These are phyloP conservation scores for Entomortierella chlamydospora DNA, from an alignment of 192 early-diverging fungal species.

Conservation along the genomic window DNA sequence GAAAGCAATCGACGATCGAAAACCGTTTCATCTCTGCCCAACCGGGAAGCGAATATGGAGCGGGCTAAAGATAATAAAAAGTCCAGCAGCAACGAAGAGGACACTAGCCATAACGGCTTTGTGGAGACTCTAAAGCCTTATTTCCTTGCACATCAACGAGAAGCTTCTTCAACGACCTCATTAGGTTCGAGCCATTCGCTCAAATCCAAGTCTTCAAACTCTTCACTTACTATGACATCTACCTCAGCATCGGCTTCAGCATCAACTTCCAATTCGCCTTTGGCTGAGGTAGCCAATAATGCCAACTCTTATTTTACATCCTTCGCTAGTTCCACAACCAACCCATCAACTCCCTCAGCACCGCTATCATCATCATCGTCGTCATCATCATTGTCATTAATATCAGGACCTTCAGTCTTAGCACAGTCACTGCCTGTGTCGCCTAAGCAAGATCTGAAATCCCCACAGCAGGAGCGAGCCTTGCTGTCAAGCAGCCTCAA, in stretches of 20 bases:
- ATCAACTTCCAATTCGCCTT: constrained; percentile 9
- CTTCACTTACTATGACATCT: constrained; percentile 12
- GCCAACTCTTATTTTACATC: constrained; percentile 23
- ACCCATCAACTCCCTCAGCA: background rate
- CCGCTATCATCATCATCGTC: constrained; percentile 5
- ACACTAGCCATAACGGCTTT: background rate
- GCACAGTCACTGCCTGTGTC: background rate
- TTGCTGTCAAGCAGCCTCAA: background rate
- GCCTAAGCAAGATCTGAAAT: background rate
- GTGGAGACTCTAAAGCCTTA: background rate
- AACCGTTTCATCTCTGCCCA: background rate
- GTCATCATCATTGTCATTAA: background rate
- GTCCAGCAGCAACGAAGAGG: background rate
- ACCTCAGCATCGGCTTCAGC: constrained; percentile 12
- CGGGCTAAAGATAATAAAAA: background rate
- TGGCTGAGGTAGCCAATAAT: background rate
- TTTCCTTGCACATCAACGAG: constrained; percentile 18
- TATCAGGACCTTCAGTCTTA: background rate
- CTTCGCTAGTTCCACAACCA: background rate
- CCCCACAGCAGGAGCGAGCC: too few species aligned
- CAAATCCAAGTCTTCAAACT: constrained; percentile 33
- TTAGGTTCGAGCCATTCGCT: constrained; percentile 11
- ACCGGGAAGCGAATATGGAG: background rate
- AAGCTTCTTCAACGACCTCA: constrained; percentile 3
- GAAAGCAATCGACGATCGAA: constrained; percentile 9